Evolutionary conservation across 2,329 filamentous ascomycete species (phyloP).

Genomic region (Fusarium multiceps): DNA sequence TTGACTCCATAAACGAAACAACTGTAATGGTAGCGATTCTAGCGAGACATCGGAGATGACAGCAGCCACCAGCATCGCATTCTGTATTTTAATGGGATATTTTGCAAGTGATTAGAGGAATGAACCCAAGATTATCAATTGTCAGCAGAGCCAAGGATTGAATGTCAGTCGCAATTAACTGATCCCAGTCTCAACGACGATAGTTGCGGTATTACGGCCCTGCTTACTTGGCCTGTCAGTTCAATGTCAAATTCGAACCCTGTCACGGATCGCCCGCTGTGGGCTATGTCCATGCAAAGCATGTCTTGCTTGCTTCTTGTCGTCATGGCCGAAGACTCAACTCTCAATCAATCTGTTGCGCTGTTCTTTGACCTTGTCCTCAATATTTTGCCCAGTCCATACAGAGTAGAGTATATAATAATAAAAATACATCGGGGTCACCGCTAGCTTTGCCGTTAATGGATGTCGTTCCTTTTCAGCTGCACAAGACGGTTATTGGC

Average conservation of each 20-base stretch:
- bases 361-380: constrained; percentile 11
- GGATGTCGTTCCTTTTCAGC: neutral
- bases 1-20: constrained; percentile 34
- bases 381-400: neutral
- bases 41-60: constrained; percentile 35
- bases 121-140: constrained; percentile 26
- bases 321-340: constrained; percentile 12
- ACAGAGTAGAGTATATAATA: neutral
- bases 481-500: constrained; percentile 2
- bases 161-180: constrained; percentile 30
- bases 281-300: constrained; percentile 36
- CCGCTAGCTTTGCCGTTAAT: constrained; percentile 10
- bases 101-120: constrained; percentile 16
- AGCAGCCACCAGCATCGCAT: constrained; percentile 3
- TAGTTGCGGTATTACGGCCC: constrained; percentile 1
- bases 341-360: constrained; percentile 1
- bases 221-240: constrained; percentile 2
- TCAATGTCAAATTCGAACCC: constrained; percentile 28
- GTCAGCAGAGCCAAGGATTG: constrained; percentile 27
- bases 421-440: constrained; percentile 1
- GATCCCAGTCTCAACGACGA: constrained; percentile 18
- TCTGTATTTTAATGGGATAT: neutral
- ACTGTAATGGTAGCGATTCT: constrained; percentile 25
- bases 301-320: constrained; percentile 37
- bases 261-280: constrained; percentile 30